Evolutionary conservation across 2,329 filamentous ascomycete species (phyloP).

Genomic region (Colletotrichum incanum): DNA sequence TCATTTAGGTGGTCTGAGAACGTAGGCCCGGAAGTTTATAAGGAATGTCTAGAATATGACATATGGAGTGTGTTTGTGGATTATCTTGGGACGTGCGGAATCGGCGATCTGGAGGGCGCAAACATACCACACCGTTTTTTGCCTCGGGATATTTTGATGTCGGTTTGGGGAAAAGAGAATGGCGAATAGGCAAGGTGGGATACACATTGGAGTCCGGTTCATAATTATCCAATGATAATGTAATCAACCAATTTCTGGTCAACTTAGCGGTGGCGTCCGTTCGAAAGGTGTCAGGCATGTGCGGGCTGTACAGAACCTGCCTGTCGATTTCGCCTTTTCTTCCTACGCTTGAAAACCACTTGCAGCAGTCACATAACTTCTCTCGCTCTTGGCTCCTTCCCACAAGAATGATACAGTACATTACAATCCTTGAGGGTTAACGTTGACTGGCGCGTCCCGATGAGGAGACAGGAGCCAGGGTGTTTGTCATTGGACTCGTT

Average conservation of each 20-base stretch:
- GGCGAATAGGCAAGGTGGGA: not conserved
- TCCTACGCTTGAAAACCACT: not conserved
- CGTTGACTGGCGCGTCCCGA: not conserved
- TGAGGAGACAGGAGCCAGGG: not conserved
- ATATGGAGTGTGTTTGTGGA: not conserved
- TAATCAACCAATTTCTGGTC: constrained; percentile 10
- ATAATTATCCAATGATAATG: constrained; percentile 30
- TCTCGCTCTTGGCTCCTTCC: not conserved
- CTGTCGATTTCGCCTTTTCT: not conserved
- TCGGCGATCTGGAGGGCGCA: constrained; percentile 14
- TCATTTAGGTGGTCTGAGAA: constrained; percentile 27
- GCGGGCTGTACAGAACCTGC: not conserved
- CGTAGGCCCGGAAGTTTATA: not conserved
- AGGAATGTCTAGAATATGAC: not conserved
- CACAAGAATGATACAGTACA: not conserved
- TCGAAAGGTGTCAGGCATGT: not conserved
- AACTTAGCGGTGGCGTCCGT: not conserved
- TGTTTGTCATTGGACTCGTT: not conserved
- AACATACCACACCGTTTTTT: not conserved
- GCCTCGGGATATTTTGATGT: constrained; percentile 1
- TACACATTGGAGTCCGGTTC: constrained; percentile 16
- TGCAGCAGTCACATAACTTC: not conserved
- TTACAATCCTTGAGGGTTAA: not conserved
- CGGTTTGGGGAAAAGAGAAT: not conserved
- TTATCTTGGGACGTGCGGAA: constrained; percentile 19